Evolutionary conservation across 768 basidiomycete species (phyloP), one percentile per base, ranked within the genome.

Genomic region (Pisolithus orientalis): DNA sequence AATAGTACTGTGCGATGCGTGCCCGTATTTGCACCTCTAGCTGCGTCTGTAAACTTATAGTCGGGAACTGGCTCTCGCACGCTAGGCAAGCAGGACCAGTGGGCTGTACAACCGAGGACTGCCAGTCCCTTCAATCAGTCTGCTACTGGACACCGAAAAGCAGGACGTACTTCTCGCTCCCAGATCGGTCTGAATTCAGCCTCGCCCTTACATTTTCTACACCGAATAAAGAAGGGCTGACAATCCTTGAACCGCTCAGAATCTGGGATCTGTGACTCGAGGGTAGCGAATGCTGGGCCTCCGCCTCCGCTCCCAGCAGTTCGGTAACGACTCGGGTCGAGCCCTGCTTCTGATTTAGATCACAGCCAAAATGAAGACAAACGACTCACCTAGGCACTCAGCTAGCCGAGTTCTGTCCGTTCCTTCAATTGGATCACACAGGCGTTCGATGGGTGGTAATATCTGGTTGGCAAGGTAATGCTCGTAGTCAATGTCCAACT

Each of bases 341-440:
- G 69, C 14, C 86, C 85, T 85, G 14, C 0, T 29, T 24, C 32
- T 28, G 17, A 11, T 17, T 57, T 45, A 56, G 50, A 53, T 38
- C 25, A 49, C 13, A 25, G 14, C n/a, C 7, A 7, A 3, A 5
- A 9, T 21, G 6, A 1, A 39, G 29, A 5, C 6, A 7, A 56
- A 31, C 14, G 21, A 67, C 78, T 49, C 64, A 92, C 94, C 95
- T 6, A 99, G 81, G 65, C 93, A 97, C 72, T 98, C 95, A 0
- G 96, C 96, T 21, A 99, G 72, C 34, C 94, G 80, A 6, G 94
- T 75, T 27, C 90, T 80, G 60, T 98, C 95, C 0, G 94, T 97
- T 6, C 94, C 95, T 59, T 96, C 92, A 43, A 99, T 98, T 1
- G 90, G 87, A 40, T 96, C 96, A 65, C 96, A 99, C 46, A 99